These are phyloP conservation scores for Endoconidiophora polonica DNA, from an alignment of 2,329 filamentous ascomycete genomes.

Conservation along the genomic window DNA sequence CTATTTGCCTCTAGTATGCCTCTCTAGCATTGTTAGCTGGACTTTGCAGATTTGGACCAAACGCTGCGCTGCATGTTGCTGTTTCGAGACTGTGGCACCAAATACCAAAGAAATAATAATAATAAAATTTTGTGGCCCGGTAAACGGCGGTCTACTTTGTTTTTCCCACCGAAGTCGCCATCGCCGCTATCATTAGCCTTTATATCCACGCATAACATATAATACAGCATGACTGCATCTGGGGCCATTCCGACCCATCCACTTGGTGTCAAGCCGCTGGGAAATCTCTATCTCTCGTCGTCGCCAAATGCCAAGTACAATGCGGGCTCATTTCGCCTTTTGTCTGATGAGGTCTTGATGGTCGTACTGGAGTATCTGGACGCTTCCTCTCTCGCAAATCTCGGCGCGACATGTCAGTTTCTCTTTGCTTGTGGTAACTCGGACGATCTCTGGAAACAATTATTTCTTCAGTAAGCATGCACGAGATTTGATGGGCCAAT, in stretches of 20 bases:
- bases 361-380: slow-evolving; percentile 63
- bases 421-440: slow-evolving; percentile 69
- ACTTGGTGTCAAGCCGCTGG: slow-evolving; percentile 68
- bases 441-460: slow-evolving; percentile 77
- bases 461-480: slow-evolving; percentile 62
- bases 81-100: too few relatives aligned
- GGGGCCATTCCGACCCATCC: slow-evolving; percentile 59
- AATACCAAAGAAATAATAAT: too few relatives aligned
- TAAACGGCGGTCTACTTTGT: too few relatives aligned
- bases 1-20: too few relatives aligned
- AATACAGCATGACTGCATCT: background rate
- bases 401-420: slow-evolving; percentile 70
- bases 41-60: too few relatives aligned
- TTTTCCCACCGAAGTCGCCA: too few relatives aligned
- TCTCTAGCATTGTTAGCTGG: too few relatives aligned
- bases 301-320: slow-evolving; percentile 19
- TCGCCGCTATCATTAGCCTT: too few relatives aligned
- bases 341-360: slow-evolving; percentile 71
- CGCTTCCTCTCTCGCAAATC: slow-evolving; percentile 37
- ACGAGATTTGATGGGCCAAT: too few relatives aligned
- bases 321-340: slow-evolving; percentile 44
- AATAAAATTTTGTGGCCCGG: too few relatives aligned
- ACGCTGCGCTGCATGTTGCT: too few relatives aligned
- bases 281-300: slow-evolving; percentile 58
- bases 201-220: too few relatives aligned